Percentiles rank a stretch among this genome's conserved stretches.
These are phyloP conservation scores for Pogostemon cablin DNA, from an alignment of 257 asterid species.

Conservation along the genomic window DNA sequence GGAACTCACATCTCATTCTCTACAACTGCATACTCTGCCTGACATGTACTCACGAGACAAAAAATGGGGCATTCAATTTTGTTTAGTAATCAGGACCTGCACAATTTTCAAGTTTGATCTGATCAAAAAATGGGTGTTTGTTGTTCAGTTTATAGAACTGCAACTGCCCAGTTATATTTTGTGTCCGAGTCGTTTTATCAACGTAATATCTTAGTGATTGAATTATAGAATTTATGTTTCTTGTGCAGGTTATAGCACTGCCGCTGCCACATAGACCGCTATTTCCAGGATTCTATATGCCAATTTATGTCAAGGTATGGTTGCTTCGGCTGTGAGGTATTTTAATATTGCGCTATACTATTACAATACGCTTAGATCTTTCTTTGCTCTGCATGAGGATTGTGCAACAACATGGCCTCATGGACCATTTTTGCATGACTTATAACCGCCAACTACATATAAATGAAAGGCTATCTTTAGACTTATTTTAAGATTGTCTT, in stretches of 20 bases:
- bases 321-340: slow-evolving; percentile 18
- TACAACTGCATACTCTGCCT: no score
- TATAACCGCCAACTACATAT: slow-evolving; percentile 75
- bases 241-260: slow-evolving; percentile 39
- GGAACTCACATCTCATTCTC: no score
- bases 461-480: slow-evolving; percentile 51
- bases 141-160: neutral
- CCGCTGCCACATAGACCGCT: slow-evolving; percentile 42
- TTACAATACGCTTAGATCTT: neutral
- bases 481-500: neutral
- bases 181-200: slow-evolving; percentile 5
- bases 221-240: slow-evolving; percentile 23
- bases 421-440: slow-evolving; percentile 58
- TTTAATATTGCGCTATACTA: neutral
- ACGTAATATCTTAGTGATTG: neutral
- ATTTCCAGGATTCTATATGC: slow-evolving; percentile 98
- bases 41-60: no score
- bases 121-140: neutral
- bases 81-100: no score
- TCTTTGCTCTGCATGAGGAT: slow-evolving; percentile 5
- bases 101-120: no score
- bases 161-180: slow-evolving; percentile 39
- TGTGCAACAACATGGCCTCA: slow-evolving; percentile 8
- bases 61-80: no score
- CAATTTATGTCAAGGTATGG: slow-evolving; percentile 89